Evolutionary conservation across 306 rosid genomes (phyloP).

Genomic region (Betula pendula): DNA sequence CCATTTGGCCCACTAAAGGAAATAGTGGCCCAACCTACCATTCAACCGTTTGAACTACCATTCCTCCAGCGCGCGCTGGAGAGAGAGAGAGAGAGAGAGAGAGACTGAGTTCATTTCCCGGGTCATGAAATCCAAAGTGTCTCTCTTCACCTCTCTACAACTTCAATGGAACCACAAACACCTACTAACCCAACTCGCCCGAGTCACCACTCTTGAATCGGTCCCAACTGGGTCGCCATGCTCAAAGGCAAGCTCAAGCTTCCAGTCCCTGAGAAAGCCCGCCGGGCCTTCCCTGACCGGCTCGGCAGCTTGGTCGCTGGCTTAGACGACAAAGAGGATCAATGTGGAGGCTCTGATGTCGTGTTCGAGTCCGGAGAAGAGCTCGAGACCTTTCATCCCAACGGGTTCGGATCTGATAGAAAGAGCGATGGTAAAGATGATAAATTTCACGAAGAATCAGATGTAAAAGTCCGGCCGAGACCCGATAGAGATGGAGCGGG

Average conservation of each 20-base stretch:
- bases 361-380: conserved; percentile 63
- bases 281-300: conserved; percentile 48
- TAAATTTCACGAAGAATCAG: conserved; percentile 9
- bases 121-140: conserved; percentile 25
- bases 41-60: conserved; percentile 65
- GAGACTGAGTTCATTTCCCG: conserved; percentile 27
- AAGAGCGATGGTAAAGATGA: conserved; percentile 23
- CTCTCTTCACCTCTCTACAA: background rate
- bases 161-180: background rate
- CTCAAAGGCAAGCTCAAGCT: conserved; percentile 70
- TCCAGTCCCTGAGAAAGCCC: conserved; percentile 53
- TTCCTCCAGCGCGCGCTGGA: conserved; percentile 27
- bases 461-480: conserved; percentile 24
- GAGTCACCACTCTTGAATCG: conserved; percentile 12
- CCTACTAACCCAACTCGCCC: conserved; percentile 24
- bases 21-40: conserved; percentile 30
- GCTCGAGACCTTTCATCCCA: conserved; percentile 70
- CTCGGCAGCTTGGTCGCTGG: conserved; percentile 60
- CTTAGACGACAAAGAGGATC: conserved; percentile 38
- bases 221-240: conserved; percentile 39
- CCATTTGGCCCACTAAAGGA: background rate
- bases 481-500: conserved; percentile 31
- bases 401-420: conserved; percentile 35
- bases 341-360: conserved; percentile 30
- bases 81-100: background rate